These are phyloP conservation scores for Oenanthe sinensis DNA, from an alignment of 129 eudicot species.

Conservation along the genomic window DNA sequence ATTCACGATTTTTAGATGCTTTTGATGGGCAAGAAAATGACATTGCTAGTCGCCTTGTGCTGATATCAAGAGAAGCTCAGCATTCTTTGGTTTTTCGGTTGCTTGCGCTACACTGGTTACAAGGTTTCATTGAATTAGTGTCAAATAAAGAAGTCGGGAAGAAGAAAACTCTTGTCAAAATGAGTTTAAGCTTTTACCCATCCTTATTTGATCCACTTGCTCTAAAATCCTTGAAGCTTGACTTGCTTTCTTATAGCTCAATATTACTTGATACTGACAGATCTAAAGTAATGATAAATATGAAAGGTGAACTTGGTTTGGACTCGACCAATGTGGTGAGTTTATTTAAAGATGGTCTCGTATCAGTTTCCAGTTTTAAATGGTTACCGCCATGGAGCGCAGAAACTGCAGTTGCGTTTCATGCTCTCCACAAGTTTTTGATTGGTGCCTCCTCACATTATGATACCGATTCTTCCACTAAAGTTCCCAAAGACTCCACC, in stretches of 20 bases:
- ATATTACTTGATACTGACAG: conserved; percentile 38
- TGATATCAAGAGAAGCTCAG: conserved; percentile 61
- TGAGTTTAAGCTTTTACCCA: conserved; percentile 64
- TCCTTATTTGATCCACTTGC: conserved; percentile 79
- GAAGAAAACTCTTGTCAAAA: conserved; percentile 28
- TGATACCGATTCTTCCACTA: conserved; percentile 31
- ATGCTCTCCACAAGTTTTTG: conserved; percentile 72
- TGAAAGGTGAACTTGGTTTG: conserved; percentile 29
- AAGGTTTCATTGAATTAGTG: conserved; percentile 55
- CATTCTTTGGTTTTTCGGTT: conserved; percentile 59
- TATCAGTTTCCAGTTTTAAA: conserved; percentile 70
- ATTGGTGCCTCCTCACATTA: conserved; percentile 64
- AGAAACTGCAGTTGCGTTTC: conserved; percentile 84
- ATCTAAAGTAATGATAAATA: conserved; percentile 21
- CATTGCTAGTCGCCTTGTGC: conserved; percentile 43
- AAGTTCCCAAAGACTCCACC: conserved; percentile 43
- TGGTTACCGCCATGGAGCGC: conserved; percentile 97
- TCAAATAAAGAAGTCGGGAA: conserved; percentile 34
- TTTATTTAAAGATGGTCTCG: conserved; percentile 72
- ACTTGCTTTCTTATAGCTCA: conserved; percentile 70
- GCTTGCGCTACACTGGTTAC: conserved; percentile 84
- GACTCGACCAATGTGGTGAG: conserved; percentile 46
- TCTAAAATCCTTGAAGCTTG: conserved; percentile 82
- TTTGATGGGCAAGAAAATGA: conserved; percentile 79
- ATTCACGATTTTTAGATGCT: conserved; percentile 48